Evolutionary conservation across 441 rosid species (phyloP), one percentile per base, ranked within the genome.

Genomic region (Corymbia citriodora): DNA sequence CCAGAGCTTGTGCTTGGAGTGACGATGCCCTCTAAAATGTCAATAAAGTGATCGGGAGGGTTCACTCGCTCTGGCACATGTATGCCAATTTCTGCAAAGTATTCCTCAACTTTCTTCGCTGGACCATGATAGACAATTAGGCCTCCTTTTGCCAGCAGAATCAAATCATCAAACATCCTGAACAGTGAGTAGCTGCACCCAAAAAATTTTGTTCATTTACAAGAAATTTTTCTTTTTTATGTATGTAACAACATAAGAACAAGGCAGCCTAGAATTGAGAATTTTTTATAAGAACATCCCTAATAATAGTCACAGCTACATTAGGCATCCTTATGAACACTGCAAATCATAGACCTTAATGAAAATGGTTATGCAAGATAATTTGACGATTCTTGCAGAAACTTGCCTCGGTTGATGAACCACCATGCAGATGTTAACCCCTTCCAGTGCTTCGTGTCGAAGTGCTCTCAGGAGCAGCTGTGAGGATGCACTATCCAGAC

Each of bases 381-480:
- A 79, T 79, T 79, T 79, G 53, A 79, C 45, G 53, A 79, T 45
- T 79, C 31, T 79, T 13, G 29, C 49, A 87, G 18, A 29, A 14
- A 90, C n/a, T 48, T 91, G 89, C 93, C 92, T 72, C 40, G 99
- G 99, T 89, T 97, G 99, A 90, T 98, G 99, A 72, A 98, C 97
- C 23, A 98, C 99, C 99, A 95, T 96, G 94, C 97, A 96, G 88
- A 98, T 94, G 93, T 97, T 98, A 19, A 98, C 99, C 89, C 99
- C 99, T 94, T 98, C 99, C 89, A 98, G 95, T 92, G 99, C 99
- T 95, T 98, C 99, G 12, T 98, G 98, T 21, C 99, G 96, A 88
- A 97, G 97, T 88, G 99, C 99, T 94, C 96, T 93, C 57, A 98
- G 97, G 87, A 98, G 97, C 93, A 96, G 94, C 90, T 94, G 96